A percentile compares a stretch with the other conserved stretches of the same genome.
These are phyloP conservation scores for Ophiobolus disseminans DNA, from an alignment of 2,329 filamentous ascomycete species.

Conservation along the genomic window DNA sequence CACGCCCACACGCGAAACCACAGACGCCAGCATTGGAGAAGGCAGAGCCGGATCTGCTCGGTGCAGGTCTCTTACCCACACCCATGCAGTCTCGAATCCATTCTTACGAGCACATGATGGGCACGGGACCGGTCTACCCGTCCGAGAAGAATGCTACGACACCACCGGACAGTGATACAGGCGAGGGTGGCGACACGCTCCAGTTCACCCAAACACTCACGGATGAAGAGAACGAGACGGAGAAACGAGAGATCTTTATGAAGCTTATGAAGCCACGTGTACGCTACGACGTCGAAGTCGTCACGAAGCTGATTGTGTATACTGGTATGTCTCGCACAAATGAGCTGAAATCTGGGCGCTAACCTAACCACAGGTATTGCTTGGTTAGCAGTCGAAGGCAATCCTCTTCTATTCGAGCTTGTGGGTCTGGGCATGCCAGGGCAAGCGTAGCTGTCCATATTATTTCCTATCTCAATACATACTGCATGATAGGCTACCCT, in stretches of 20 bases:
- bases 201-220: slow-evolving; percentile 24
- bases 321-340: slow-evolving; percentile 66
- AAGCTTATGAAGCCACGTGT: slow-evolving; percentile 85
- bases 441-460: no score
- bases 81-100: slow-evolving; percentile 58
- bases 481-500: no score
- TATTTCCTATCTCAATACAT: no score
- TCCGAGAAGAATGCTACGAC: slow-evolving; percentile 12
- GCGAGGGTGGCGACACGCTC: slow-evolving; percentile 34
- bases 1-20: slow-evolving; percentile 11
- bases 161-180: slow-evolving; percentile 44
- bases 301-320: slow-evolving; percentile 96
- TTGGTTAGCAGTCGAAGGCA: slow-evolving; percentile 78
- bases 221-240: slow-evolving; percentile 49
- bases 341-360: background rate
- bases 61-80: slow-evolving; percentile 57
- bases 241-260: slow-evolving; percentile 75
- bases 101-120: slow-evolving; percentile 77
- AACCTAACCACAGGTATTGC: slow-evolving; percentile 72
- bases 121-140: slow-evolving; percentile 61
- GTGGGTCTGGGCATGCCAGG: slow-evolving; percentile 59
- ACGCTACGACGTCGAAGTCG: slow-evolving; percentile 96
- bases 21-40: slow-evolving; percentile 41
- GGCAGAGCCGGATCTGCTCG: slow-evolving; percentile 43
- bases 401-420: slow-evolving; percentile 74